Evolutionary conservation across 768 basidiomycete genomes (phyloP), one percentile per base, ranked within the genome.

Genomic region (Phaeolepiota aurea): DNA sequence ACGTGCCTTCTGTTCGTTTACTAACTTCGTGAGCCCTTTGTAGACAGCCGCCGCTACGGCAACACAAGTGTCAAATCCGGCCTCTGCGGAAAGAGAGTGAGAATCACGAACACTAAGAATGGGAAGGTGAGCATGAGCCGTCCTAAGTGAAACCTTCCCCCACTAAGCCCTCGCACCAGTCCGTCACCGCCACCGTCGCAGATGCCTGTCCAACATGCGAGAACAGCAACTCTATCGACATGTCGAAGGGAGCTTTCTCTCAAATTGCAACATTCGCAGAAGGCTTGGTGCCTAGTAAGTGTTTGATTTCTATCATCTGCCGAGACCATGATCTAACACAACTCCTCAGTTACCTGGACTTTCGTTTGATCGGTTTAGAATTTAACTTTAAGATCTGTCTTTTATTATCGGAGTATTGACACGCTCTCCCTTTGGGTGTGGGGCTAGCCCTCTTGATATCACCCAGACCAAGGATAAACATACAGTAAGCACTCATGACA

Each of bases 181-280:
- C 58, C n/a, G 71, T 85, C 43, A 66, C 58, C 3, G 88, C 79
- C 33, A 72, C 66, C 18, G 68, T 96, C 47, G 86, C 74, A 10
- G 89, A 91, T 49, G 79, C 71, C 25, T 96, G 90, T 69, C 88
- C 89, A 18, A 82, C 81, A 14, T 94, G 89, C 64, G 38, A 53
- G 0, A 77, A 74, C 50, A 22, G 23, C 20, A 71, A 82, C 58
- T 85, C 81, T 12, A 78, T 96, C 54, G 85, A 88, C 52, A 66
- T 87, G 32, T 87, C 85, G n/a, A 41, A 49, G 37, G 77, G 53
- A 40, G 83, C 86, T 33, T 92, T 93, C 74, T 20, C 60, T 18
- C 49, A 56, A 12, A 71, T 93, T 43, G 76, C 74, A 34, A 41
- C 57, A 35, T 53, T 66, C 32, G 52, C 50, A 4, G 54, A 68